Conservation (phyloP, 1,284 basidiomycete species). For the Ganoderma leucocontextum region DNA sequence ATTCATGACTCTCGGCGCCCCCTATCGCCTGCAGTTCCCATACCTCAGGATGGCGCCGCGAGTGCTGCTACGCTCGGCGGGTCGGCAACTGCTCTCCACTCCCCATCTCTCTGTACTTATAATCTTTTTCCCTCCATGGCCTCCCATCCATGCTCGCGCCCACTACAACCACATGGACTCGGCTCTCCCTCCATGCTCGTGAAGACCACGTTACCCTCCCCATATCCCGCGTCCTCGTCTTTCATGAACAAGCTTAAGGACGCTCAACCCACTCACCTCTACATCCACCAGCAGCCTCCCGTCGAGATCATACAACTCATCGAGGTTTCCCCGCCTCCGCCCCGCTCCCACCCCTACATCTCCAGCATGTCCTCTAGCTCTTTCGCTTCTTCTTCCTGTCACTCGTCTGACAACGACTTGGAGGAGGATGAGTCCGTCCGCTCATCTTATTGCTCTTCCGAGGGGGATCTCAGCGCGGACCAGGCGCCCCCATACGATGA, state of each 20-base stretch:
- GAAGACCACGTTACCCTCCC: no score
- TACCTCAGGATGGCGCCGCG: no score
- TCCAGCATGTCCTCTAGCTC: constrained; percentile 42
- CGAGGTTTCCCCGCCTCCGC: no score
- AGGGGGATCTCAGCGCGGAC: constrained; percentile 40
- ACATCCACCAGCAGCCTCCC: no score
- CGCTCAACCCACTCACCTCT: no score
- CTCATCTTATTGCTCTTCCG: constrained; percentile 76
- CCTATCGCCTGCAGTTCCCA: no score
- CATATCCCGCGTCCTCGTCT: no score
- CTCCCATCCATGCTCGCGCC: constrained; percentile 19
- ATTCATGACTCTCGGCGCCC: no score
- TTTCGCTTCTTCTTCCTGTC: constrained; percentile 49
- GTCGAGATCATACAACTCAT: no score
- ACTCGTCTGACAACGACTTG: constrained; percentile 46
- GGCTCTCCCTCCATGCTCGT: constrained; percentile 29
- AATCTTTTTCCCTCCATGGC: constrained; percentile 28
- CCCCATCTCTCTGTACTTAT: constrained; percentile 30
- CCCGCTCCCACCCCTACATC: constrained; percentile 49
- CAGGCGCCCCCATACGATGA: constrained; percentile 52
- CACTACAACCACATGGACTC: constrained; percentile 29
- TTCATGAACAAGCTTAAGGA: no score
- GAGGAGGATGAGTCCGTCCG: constrained; percentile 54
- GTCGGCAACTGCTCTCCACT: constrained; percentile 9
- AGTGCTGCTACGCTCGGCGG: no score